Percentiles rank a stretch among this genome's conserved stretches.
phyloP scores from a whole-genome alignment of 805 yeast species.

The Kodamaea restingae region DNA sequence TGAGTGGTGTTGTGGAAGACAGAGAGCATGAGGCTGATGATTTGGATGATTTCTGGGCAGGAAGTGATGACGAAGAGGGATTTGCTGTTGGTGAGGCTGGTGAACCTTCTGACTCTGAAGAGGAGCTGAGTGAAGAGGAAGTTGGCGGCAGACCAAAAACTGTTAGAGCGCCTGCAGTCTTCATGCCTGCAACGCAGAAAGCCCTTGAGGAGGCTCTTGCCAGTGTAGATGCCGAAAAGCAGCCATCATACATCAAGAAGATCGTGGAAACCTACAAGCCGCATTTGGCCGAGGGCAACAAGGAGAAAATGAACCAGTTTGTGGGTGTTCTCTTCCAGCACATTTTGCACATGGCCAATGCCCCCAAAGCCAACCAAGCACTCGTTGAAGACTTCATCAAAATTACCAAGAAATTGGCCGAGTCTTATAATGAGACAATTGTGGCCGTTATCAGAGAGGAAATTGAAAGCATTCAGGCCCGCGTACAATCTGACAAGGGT shows the following conservation, averaged over 20 bases:
- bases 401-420: slow-evolving; percentile 55
- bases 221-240: slow-evolving; percentile 35
- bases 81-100: slow-evolving; percentile 33
- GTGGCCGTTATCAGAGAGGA: slow-evolving; percentile 60
- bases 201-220: slow-evolving; percentile 31
- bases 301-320: slow-evolving; percentile 63
- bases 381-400: slow-evolving; percentile 41
- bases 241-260: slow-evolving; percentile 46
- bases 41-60: slow-evolving; percentile 63
- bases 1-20: slow-evolving; percentile 60
- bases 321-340: slow-evolving; percentile 63
- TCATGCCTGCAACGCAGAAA: slow-evolving; percentile 30
- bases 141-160: not conserved
- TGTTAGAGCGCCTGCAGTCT: slow-evolving; percentile 12
- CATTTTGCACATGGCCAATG: slow-evolving; percentile 46
- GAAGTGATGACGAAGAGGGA: slow-evolving; percentile 44
- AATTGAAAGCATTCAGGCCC: slow-evolving; percentile 50
- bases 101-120: slow-evolving; percentile 22
- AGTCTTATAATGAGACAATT: slow-evolving; percentile 59
- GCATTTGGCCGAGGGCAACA: slow-evolving; percentile 75
- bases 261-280: slow-evolving; percentile 68
- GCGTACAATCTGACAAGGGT: slow-evolving; percentile 29
- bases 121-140: not conserved
- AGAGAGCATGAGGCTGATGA: slow-evolving; percentile 63
- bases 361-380: slow-evolving; percentile 14